These are phyloP conservation scores for Microbotryomycetes sp. DNA, from an alignment of 1,284 basidiomycete genomes.

Conservation along the genomic window DNA sequence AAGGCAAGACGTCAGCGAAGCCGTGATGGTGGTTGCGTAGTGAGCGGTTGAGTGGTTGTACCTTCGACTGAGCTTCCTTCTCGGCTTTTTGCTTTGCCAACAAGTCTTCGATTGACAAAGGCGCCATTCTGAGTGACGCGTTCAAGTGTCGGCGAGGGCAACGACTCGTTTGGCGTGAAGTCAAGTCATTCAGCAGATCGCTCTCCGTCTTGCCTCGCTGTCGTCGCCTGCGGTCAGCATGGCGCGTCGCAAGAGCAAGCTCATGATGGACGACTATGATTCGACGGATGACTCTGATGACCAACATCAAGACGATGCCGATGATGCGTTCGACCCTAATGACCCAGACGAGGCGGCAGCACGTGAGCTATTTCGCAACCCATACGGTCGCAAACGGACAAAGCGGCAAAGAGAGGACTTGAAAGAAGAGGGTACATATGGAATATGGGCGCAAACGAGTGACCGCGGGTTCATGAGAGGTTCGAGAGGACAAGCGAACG, in stretches of 20 bases:
- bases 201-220: neutral
- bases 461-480: slow-evolving; percentile 43
- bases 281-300: slow-evolving; percentile 57
- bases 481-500: slow-evolving; percentile 51
- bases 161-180: neutral
- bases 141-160: neutral
- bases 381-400: slow-evolving; percentile 58
- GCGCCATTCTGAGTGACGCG: slow-evolving; percentile 7
- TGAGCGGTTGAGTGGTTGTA: slow-evolving; percentile 40
- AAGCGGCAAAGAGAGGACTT: slow-evolving; percentile 53
- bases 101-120: slow-evolving; percentile 63
- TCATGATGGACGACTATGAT: slow-evolving; percentile 63
- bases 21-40: neutral
- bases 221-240: slow-evolving; percentile 50
- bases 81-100: slow-evolving; percentile 78
- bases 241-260: slow-evolving; percentile 71
- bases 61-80: slow-evolving; percentile 81
- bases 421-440: slow-evolving; percentile 73
- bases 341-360: slow-evolving; percentile 69
- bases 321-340: slow-evolving; percentile 43
- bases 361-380: slow-evolving; percentile 69
- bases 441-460: slow-evolving; percentile 69
- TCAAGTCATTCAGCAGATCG: neutral
- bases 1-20: neutral
- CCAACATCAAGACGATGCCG: slow-evolving; percentile 45